Evolutionary conservation across 352 stramenopile species (phyloP).

Genomic region (Nothophytophthora sp.): DNA sequence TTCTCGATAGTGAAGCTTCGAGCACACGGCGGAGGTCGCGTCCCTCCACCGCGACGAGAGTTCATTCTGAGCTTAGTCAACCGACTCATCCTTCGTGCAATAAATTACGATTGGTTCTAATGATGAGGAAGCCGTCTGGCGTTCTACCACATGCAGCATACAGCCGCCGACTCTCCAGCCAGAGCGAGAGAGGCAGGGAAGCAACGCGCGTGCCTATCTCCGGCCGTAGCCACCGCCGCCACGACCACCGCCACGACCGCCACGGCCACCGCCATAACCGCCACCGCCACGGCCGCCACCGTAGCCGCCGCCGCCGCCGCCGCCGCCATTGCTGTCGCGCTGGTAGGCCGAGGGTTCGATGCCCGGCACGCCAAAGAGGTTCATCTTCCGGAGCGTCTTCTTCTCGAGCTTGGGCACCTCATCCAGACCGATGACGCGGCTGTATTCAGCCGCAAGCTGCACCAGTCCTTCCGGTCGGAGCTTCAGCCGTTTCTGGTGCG

Average conservation of each 20-base stretch:
- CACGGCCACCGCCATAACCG: conserved; percentile 13
- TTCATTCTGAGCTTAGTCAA: conserved; percentile 26
- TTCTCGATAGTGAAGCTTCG: too few relatives aligned
- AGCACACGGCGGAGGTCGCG: too few relatives aligned
- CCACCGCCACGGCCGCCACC: conserved; percentile 11
- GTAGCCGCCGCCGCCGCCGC: conserved; percentile 5
- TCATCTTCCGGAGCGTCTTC: conserved; percentile 82
- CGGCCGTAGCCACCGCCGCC: conserved; percentile 16
- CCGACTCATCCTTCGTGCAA: conserved; percentile 41
- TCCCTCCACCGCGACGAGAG: too few relatives aligned
- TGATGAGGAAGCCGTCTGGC: conserved; percentile 36
- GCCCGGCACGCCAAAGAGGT: conserved; percentile 77
- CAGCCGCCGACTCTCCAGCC: too few relatives aligned
- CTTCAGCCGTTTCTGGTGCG: conserved; percentile 56
- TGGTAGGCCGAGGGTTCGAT: conserved; percentile 53
- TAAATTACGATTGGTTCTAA: conserved; percentile 44
- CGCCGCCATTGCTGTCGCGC: conserved; percentile 27
- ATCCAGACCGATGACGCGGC: conserved; percentile 50
- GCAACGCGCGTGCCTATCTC: conserved; percentile 22
- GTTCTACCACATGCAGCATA: conserved; percentile 15
- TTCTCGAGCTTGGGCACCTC: conserved; percentile 88
- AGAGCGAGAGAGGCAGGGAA: too few relatives aligned
- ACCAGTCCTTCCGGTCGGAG: conserved; percentile 64
- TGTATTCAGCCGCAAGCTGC: conserved; percentile 67
- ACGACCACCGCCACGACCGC: conserved; percentile 1